These are phyloP conservation scores for Populus pruinosa DNA, from an alignment of 345 rosid genomes.

Conservation along the genomic window DNA sequence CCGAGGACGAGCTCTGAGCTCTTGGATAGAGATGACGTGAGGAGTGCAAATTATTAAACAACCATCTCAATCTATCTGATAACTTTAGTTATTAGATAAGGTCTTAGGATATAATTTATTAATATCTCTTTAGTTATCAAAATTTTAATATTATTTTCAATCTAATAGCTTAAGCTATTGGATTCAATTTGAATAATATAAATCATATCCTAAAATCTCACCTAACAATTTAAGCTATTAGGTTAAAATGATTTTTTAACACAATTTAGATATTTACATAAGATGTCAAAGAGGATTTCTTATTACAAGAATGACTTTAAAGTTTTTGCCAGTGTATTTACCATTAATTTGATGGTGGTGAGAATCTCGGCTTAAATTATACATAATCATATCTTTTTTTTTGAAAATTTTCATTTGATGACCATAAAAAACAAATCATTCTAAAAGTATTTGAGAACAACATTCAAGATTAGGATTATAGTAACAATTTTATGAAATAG, in stretches of 20 bases:
- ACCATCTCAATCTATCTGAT: no score
- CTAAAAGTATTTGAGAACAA: not conserved
- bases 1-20: conserved; percentile 49
- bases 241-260: no score
- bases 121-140: no score
- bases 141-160: no score
- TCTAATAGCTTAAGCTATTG: no score
- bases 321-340: not conserved
- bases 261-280: not conserved
- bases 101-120: no score
- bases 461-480: not conserved
- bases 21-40: conserved; percentile 36
- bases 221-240: no score
- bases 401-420: not conserved
- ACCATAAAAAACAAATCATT: not conserved
- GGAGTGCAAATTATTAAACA: not conserved
- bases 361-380: not conserved
- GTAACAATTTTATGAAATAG: not conserved
- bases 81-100: no score
- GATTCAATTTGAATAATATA: no score
- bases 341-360: not conserved
- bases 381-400: not conserved
- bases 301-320: not conserved
- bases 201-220: no score
- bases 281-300: not conserved